A percentile compares a stretch with the other conserved stretches of the same genome.
Conservation (phyloP, 116 monocot species). For the Cymodocea nodosa region DNA sequence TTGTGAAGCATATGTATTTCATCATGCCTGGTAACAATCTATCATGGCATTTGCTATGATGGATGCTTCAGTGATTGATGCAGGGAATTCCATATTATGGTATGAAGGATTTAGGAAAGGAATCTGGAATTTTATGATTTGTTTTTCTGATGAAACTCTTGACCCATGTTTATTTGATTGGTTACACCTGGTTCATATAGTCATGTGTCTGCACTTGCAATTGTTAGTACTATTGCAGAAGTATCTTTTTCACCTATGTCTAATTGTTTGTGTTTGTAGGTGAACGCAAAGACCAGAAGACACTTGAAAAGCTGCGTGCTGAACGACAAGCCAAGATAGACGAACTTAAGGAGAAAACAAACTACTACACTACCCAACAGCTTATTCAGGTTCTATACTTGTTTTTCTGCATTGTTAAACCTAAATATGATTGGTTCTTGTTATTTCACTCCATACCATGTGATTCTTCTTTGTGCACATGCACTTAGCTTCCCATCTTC, state of each 20-base stretch:
- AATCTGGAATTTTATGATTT: no score
- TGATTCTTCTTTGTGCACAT: neutral
- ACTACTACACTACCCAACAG: slow-evolving; percentile 87
- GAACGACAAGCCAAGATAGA: slow-evolving; percentile 86
- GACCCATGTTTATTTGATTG: neutral
- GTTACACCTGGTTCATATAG: neutral
- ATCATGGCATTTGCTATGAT: no score
- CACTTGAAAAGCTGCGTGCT: slow-evolving; percentile 65
- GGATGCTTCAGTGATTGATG: no score
- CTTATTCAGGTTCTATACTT: slow-evolving; percentile 81
- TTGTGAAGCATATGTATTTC: no score
- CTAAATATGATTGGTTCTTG: neutral
- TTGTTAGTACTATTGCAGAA: neutral
- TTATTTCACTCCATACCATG: neutral
- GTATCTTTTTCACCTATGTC: neutral
- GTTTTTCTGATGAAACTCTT: no score
- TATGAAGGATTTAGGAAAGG: no score
- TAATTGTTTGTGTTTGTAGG: slow-evolving; percentile 20
- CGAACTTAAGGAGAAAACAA: slow-evolving; percentile 94
- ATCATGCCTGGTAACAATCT: no score
- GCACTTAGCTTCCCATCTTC: neutral
- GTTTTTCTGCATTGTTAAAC: neutral
- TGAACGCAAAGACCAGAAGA: slow-evolving; percentile 72
- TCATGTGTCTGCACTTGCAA: neutral
- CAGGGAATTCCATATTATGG: no score